Evolutionary conservation across 2,329 filamentous ascomycete genomes (phyloP).

Genomic region (Dichotomopilus funicola): DNA sequence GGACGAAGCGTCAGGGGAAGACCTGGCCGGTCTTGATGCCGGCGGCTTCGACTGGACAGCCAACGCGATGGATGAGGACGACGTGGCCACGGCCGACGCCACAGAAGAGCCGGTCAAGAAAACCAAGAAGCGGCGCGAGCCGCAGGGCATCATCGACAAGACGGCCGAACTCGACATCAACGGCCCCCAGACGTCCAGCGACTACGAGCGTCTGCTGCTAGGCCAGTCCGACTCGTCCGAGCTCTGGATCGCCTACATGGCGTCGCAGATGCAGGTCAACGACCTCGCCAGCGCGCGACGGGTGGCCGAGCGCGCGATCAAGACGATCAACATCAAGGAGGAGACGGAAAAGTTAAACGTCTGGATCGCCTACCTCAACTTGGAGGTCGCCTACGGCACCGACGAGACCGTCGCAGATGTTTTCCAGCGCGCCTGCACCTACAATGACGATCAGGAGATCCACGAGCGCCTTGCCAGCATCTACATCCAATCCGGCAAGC

Average conservation of each 20-base stretch:
- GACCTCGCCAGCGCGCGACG: constrained; percentile 84
- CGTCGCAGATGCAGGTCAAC: constrained; percentile 90
- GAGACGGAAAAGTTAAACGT: constrained; percentile 90
- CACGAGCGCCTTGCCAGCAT: constrained; percentile 87
- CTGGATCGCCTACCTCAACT: constrained; percentile 89
- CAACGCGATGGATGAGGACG: constrained; percentile 51
- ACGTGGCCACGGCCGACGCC: constrained; percentile 45
- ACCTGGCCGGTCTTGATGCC: constrained; percentile 54
- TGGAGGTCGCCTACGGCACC: constrained; percentile 85
- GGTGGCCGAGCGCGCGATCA: constrained; percentile 82
- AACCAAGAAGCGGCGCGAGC: constrained; percentile 69
- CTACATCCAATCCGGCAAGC: constrained; percentile 86
- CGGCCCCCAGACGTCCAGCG: constrained; percentile 81
- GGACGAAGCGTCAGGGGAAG: constrained; percentile 32
- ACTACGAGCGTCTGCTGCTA: constrained; percentile 89
- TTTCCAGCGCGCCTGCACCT: constrained; percentile 88
- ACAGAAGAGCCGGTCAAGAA: constrained; percentile 42
- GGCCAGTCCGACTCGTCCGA: constrained; percentile 89
- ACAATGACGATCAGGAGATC: constrained; percentile 86
- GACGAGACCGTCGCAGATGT: constrained; percentile 76
- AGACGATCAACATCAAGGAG: constrained; percentile 85
- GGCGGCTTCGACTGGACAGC: constrained; percentile 87
- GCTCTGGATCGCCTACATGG: constrained; percentile 97
- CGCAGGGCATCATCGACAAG: constrained; percentile 75
- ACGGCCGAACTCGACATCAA: constrained; percentile 87